Evolutionary conservation across 2,329 filamentous ascomycete species (phyloP).

Genomic region (Ascochyta koolunga): DNA sequence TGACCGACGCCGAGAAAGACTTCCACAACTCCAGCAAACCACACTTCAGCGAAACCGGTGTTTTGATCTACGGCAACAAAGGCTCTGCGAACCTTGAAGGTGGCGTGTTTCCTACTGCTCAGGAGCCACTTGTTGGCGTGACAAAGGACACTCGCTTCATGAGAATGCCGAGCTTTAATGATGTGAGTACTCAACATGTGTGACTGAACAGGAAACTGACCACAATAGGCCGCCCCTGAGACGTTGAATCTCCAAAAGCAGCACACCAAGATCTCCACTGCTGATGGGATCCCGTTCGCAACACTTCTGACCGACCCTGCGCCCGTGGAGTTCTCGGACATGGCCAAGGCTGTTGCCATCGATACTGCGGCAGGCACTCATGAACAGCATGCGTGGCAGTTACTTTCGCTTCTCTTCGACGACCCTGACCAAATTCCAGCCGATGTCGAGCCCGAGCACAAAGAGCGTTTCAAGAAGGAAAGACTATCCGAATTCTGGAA

Average conservation of each 20-base stretch:
- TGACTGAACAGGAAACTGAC: constrained; percentile 24
- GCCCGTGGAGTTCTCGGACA: constrained; percentile 59
- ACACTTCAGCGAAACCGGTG: constrained; percentile 77
- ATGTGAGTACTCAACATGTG: constrained; percentile 40
- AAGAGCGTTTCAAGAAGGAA: constrained; percentile 56
- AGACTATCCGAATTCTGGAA: constrained; percentile 72
- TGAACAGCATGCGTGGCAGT: constrained; percentile 81
- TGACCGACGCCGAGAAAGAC: constrained; percentile 67
- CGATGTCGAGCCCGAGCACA: constrained; percentile 53
- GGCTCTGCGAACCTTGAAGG: constrained; percentile 51
- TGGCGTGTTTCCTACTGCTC: constrained; percentile 60
- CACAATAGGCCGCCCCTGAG: constrained; percentile 59
- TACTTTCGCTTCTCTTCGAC: constrained; percentile 88
- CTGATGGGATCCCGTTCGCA: constrained; percentile 66
- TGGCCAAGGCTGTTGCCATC: constrained; percentile 52
- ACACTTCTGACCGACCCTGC: constrained; percentile 54
- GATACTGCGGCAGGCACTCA: constrained; percentile 54
- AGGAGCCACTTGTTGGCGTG: constrained; percentile 66
- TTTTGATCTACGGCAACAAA: constrained; percentile 68
- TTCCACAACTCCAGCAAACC: constrained; percentile 80
- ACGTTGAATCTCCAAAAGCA: constrained; percentile 63
- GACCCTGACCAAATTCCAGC: constrained; percentile 47
- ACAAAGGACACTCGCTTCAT: constrained; percentile 69
- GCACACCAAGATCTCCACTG: constrained; percentile 52
- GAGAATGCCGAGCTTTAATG: constrained; percentile 60